These are phyloP conservation scores for Thelephora terrestris DNA, from an alignment of 1,284 basidiomycete species.

Conservation along the genomic window DNA sequence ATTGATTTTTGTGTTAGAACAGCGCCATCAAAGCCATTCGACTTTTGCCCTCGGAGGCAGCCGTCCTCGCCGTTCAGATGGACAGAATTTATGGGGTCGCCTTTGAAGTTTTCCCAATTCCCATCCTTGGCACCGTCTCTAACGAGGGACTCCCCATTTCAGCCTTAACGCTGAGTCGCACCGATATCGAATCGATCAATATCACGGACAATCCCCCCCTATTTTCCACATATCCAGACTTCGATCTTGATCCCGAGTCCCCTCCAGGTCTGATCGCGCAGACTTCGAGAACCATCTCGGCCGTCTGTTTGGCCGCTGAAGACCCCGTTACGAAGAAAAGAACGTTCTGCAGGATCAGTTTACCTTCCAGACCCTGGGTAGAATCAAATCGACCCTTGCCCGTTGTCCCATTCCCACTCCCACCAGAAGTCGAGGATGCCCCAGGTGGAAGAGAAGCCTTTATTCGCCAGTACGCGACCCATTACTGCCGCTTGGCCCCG, in stretches of 20 bases:
- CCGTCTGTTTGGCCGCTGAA: neutral
- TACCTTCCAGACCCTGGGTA: neutral
- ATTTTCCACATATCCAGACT: slow-evolving; percentile 11
- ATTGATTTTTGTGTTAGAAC: slow-evolving; percentile 18
- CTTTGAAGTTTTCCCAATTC: slow-evolving; percentile 23
- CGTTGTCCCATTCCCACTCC: slow-evolving; percentile 3
- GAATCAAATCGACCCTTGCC: neutral
- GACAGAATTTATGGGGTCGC: slow-evolving; percentile 14
- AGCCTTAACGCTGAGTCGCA: slow-evolving; percentile 13
- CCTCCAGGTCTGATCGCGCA: neutral
- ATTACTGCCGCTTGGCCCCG: neutral
- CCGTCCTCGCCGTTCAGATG: slow-evolving; percentile 45
- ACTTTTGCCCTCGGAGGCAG: slow-evolving; percentile 42
- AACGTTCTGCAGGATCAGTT: neutral
- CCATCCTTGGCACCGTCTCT: slow-evolving; percentile 11
- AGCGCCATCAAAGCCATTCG: slow-evolving; percentile 42
- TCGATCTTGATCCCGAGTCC: neutral
- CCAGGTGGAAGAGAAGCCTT: neutral
- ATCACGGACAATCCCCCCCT: slow-evolving; percentile 14
- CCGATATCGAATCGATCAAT: slow-evolving; percentile 12
- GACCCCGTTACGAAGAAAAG: neutral
- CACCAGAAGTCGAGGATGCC: slow-evolving; percentile 5
- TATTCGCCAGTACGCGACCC: neutral
- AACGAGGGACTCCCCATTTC: slow-evolving; percentile 7
- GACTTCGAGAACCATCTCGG: neutral